These are phyloP conservation scores for Cicer judaicum DNA, from an alignment of 306 rosid species.

Conservation along the genomic window DNA sequence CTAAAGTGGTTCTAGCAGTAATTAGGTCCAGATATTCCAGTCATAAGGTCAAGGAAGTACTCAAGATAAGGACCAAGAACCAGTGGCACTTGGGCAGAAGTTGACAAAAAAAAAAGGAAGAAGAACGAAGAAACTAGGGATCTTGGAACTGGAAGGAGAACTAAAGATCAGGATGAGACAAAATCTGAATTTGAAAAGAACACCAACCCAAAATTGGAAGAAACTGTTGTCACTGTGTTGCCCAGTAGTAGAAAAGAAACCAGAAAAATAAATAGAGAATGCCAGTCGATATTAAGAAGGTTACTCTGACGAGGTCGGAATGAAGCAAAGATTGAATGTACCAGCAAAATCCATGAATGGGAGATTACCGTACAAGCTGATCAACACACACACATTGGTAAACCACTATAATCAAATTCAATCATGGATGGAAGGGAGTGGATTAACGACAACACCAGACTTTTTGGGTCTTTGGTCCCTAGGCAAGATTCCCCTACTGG, in stretches of 20 bases:
- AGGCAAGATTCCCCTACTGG: not conserved
- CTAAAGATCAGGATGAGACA: not conserved
- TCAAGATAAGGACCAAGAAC: not conserved
- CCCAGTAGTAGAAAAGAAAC: not conserved
- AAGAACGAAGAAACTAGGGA: not conserved
- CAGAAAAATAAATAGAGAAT: not conserved
- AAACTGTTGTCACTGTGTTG: no score
- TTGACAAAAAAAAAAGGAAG: not conserved
- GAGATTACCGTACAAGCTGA: constrained; percentile 3
- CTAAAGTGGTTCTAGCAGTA: not conserved
- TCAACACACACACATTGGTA: not conserved
- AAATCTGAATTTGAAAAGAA: not conserved
- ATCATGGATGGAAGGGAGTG: not conserved
- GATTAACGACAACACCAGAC: not conserved
- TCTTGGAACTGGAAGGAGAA: not conserved
- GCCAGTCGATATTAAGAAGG: not conserved
- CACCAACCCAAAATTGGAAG: not conserved
- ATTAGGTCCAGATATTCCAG: not conserved
- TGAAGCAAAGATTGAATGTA: not conserved
- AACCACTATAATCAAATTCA: not conserved
- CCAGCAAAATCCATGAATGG: not conserved
- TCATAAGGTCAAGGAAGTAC: not conserved
- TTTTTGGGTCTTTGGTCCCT: not conserved
- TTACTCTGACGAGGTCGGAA: not conserved
- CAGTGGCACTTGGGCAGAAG: not conserved